Base-by-base conservation (phyloP, 2,329 filamentous ascomycete genomes). In the Talaromyces verruculosus region DNA sequence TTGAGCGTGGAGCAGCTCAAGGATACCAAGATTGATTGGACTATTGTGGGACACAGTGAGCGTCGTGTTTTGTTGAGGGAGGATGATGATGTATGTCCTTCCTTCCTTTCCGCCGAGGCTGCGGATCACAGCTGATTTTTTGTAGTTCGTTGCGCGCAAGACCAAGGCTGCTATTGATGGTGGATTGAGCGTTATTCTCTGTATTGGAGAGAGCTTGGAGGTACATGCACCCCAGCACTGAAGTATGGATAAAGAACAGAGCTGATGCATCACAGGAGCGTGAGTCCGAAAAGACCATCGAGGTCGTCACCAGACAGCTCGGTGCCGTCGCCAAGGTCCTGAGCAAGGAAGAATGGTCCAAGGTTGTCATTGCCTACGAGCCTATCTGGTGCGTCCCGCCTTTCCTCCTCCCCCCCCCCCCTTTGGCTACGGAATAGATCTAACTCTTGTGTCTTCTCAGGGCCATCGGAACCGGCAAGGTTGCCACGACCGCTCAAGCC, bases 281-380 rank as follows among this genome's bases (percentile, higher is more conserved):
- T 72, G 93, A 97, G 85, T 85, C 87, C 69, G 85, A 86, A 79
- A 89, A 91, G 85, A 98, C 94, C 70, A 90, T 96, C 76, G 88
- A 91, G 17, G 78, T 82, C 43, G 80, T 82, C 58, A 95, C 91
- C 73, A 83, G 82, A 71, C 95, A 99, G 85, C 87, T 99, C 74
- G 86, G 88, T 70, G 93, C 93, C 71, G 91, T 94, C 70, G 87
- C 87, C 65, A 89, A 93, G 79, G 81, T 83, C 74, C 77, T 84
- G 68, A 77, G 72, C 71, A 85, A 90, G 84, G 83, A 87, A 74
- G 91, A 97, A 84, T 99, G 95, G 95, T 87, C 84, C 76, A 95
- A 95, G 85, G 87, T 99, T 71, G 95, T 99, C 78, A 87, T 99
- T 75, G 95, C 95, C 76, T 99, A 99, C 83, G 95, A 99, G 87